Evolutionary conservation across 2,329 filamentous ascomycete species (phyloP), one percentile per base, ranked within the genome.

Genomic region (Botrytis porri): DNA sequence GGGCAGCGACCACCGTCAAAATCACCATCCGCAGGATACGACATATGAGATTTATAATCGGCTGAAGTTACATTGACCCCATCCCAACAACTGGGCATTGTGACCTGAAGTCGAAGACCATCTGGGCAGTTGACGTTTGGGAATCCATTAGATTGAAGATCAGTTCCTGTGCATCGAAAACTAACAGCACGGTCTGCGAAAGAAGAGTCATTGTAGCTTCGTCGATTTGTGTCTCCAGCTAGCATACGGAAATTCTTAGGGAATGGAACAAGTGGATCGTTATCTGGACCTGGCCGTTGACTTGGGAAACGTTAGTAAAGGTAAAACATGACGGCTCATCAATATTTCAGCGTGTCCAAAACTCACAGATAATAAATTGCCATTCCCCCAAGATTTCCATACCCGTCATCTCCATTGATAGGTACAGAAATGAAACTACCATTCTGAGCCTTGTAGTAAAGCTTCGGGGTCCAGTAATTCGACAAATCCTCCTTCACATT

Each of bases 1-100:
- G 87, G 87, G 75, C 87, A 89, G 9, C 76, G 73, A 16, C 87
- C 87, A 54, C 80, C 83, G 43, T 84, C 77, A 9, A 78, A 81
- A 16, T 73, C 45, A 2, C 77, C 77, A 37, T 72, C 77, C 61
- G 77, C 79, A 1, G 87, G 87, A 73, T 88, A 89, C 1, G 83
- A 82, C 78, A 90, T 84, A 76, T 90, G 89, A 67, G 81, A 86
- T 77, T 85, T 86, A 80, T 89, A 88, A 79, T 89, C 83, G 0
- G 82, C 70, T 6, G 84, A 84, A 77, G 90, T 88, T 37, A 88
- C 77, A 75, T 89, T 85, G 66, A 83, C 82, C 54, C 89, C 89
- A 74, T 91, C 84, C 89, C 89, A 91, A 82, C 89, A 91, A 64
- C 73, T 77, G 1, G 88, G 88, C 80, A 90, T 89, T 78, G 85